Evolutionary conservation across 352 stramenopile genomes (phyloP).

Genomic region (Pythium coloratum): DNA sequence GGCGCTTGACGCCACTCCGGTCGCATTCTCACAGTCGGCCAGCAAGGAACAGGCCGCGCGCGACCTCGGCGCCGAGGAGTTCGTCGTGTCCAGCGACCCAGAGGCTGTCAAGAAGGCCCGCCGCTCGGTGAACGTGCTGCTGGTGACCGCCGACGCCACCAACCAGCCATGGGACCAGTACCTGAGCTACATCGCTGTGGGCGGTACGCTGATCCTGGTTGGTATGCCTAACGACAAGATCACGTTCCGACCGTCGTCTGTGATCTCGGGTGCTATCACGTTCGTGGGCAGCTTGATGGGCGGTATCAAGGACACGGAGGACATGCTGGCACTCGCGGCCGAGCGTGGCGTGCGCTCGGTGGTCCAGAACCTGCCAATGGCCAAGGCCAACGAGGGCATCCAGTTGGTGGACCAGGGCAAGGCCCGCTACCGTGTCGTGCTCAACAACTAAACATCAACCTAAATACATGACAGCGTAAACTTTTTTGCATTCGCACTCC

Average conservation of each 20-base stretch:
- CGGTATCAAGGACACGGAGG: slow-evolving; percentile 77
- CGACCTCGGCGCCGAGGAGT: too few relatives aligned
- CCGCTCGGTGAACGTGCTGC: slow-evolving; percentile 59
- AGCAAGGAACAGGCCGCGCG: too few relatives aligned
- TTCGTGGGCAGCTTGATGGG: slow-evolving; percentile 79
- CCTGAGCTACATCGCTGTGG: slow-evolving; percentile 46
- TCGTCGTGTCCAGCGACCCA: too few relatives aligned
- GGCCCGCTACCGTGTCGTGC: slow-evolving; percentile 47
- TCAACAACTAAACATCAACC: slow-evolving; percentile 33
- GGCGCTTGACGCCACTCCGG: too few relatives aligned
- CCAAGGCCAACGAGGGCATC: slow-evolving; percentile 43
- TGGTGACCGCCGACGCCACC: slow-evolving; percentile 67
- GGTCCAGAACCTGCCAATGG: slow-evolving; percentile 55
- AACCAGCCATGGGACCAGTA: slow-evolving; percentile 51
- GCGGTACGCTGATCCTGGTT: slow-evolving; percentile 67
- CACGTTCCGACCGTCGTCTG: slow-evolving; percentile 44
- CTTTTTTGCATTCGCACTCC: too few relatives aligned
- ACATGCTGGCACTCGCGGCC: slow-evolving; percentile 84
- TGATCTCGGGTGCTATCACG: slow-evolving; percentile 43
- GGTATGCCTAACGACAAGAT: slow-evolving; percentile 63
- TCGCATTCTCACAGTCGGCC: too few relatives aligned
- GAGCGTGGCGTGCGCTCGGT: slow-evolving; percentile 64
- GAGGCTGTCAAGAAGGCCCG: slow-evolving; percentile 32
- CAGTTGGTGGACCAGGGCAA: slow-evolving; percentile 40
- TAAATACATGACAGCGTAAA: neutral